Conservation (phyloP, 345 rosid genomes). For the Brassica incana region DNA sequence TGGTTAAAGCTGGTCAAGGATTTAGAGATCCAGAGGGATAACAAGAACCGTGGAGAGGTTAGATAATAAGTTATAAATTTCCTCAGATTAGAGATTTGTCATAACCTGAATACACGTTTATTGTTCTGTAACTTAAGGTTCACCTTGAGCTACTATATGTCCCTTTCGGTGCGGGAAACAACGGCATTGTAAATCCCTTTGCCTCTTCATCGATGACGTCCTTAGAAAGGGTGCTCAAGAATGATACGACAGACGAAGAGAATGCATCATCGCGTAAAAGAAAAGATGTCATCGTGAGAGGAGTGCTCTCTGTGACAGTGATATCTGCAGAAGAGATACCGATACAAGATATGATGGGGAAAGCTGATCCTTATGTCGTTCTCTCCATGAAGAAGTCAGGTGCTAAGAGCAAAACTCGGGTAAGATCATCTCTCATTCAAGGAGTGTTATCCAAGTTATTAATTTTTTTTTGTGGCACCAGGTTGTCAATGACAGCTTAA, state of each 20-base stretch:
- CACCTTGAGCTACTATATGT: conserved; percentile 90
- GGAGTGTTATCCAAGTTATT: background rate
- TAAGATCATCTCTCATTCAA: conserved; percentile 35
- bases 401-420: conserved; percentile 75
- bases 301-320: conserved; percentile 88
- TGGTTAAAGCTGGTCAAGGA: conserved; percentile 98
- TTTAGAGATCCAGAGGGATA: conserved; percentile 94
- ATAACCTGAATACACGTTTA: background rate
- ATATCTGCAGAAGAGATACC: conserved; percentile 96
- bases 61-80: conserved; percentile 14
- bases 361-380: conserved; percentile 90
- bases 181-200: conserved; percentile 58
- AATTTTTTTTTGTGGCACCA: conserved; percentile 29
- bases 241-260: conserved; percentile 55
- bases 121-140: conserved; percentile 59
- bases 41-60: conserved; percentile 88
- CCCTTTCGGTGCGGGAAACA: conserved; percentile 64
- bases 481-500: conserved; percentile 88
- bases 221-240: conserved; percentile 82
- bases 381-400: conserved; percentile 88
- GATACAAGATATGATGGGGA: conserved; percentile 79
- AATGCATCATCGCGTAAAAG: conserved; percentile 51
- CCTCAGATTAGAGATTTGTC: background rate
- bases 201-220: conserved; percentile 64
- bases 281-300: conserved; percentile 85